Conservation (phyloP, 768 basidiomycete genomes). For the Trametes meyenii region DNA sequence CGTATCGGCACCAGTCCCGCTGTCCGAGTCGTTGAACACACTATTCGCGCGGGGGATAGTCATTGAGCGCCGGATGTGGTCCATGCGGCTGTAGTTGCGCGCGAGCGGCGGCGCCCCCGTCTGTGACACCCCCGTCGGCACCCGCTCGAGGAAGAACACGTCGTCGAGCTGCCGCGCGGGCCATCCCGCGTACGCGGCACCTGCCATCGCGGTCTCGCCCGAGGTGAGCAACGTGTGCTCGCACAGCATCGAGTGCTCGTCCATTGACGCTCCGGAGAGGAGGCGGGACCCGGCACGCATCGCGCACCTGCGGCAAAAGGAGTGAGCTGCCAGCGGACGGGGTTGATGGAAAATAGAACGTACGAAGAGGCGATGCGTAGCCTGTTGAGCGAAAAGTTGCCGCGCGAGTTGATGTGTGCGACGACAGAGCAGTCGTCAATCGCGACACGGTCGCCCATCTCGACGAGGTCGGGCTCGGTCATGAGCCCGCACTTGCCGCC, state of each 20-base stretch:
- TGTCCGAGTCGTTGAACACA: not conserved
- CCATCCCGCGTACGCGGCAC: conserved; percentile 46
- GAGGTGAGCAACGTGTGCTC: conserved; percentile 52
- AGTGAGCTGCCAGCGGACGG: not conserved
- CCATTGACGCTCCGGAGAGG: conserved; percentile 54
- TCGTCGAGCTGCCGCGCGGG: conserved; percentile 40
- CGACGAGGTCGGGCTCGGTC: conserved; percentile 52
- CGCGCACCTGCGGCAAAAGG: conserved; percentile 36
- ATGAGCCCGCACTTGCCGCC: conserved; percentile 46
- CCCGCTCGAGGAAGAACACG: conserved; percentile 13
- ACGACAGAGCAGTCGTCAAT: conserved; percentile 52
- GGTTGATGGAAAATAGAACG: conserved; percentile 26
- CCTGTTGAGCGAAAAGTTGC: conserved; percentile 46
- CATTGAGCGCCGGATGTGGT: conserved; percentile 16
- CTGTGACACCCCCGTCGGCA: conserved; percentile 2
- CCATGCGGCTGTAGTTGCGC: conserved; percentile 10
- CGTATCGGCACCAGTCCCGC: not conserved
- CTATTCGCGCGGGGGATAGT: not conserved
- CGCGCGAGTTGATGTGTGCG: conserved; percentile 50
- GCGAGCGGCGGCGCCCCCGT: not conserved
- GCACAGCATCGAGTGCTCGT: conserved; percentile 49
- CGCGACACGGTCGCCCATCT: conserved; percentile 48
- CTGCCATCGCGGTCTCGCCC: conserved; percentile 48
- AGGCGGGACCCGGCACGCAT: conserved; percentile 50
- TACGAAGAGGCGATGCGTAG: conserved; percentile 42